phyloP scores from a whole-genome alignment of 306 rosid species.

The Acacia confusa region DNA sequence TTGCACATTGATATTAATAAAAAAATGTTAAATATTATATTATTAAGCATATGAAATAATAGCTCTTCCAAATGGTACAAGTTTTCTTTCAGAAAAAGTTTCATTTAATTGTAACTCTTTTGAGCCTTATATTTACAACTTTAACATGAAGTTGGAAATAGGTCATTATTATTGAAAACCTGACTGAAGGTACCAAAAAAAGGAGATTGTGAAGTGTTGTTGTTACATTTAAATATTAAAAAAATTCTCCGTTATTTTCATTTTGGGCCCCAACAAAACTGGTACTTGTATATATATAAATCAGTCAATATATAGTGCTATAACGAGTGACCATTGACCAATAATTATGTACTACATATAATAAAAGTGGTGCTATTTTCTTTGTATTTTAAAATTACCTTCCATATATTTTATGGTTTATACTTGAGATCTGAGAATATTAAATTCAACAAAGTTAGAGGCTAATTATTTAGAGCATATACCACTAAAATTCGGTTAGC shows the following conservation, averaged over 20 bases:
- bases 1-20: not conserved
- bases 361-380: not conserved
- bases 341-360: not conserved
- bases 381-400: not conserved
- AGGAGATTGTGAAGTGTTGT: not conserved
- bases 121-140: not conserved
- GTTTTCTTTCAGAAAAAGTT: not conserved
- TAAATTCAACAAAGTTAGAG: conserved; percentile 2
- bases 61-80: not conserved
- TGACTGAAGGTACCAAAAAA: not conserved
- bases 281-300: not conserved
- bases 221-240: not conserved
- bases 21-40: not conserved
- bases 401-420: not conserved
- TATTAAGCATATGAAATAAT: not conserved
- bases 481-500: conserved; percentile 85
- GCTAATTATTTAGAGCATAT: not conserved
- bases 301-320: not conserved
- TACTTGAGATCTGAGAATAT: not conserved
- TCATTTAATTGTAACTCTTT: not conserved
- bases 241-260: not conserved
- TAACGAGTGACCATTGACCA: not conserved
- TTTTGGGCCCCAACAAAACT: not conserved
- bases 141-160: not conserved
- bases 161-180: not conserved